Conservation (phyloP, 768 basidiomycete species). For the Lactifluus piperatus region DNA sequence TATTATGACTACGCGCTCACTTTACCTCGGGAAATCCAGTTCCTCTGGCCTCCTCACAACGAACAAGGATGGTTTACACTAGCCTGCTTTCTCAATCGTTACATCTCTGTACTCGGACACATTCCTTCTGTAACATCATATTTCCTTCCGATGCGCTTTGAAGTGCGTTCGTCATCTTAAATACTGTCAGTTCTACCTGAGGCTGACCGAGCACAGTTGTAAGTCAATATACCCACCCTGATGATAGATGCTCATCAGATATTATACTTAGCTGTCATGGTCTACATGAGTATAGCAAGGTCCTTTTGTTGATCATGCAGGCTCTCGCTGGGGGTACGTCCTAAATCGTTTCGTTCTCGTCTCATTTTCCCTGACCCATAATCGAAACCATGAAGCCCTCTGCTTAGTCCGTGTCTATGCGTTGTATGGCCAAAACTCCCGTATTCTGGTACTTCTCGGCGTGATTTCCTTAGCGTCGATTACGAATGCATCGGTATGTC, state of each 20-base stretch:
- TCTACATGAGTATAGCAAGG: neutral
- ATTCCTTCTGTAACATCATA: conserved; percentile 22
- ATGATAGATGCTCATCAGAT: neutral
- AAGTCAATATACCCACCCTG: neutral
- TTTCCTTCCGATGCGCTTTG: neutral
- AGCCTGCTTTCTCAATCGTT: conserved; percentile 44
- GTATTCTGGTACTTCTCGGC: no score
- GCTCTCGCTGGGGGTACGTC: neutral
- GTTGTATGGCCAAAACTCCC: no score
- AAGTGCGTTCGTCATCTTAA: neutral
- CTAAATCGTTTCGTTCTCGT: neutral
- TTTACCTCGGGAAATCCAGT: conserved; percentile 30
- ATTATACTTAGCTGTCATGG: neutral
- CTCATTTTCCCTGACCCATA: neutral
- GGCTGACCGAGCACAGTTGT: neutral
- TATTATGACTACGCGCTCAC: conserved; percentile 28
- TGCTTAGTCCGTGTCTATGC: no score
- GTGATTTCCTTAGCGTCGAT: no score
- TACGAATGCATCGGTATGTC: no score
- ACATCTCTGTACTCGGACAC: conserved; percentile 35
- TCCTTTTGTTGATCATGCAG: neutral
- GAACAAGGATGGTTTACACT: conserved; percentile 32
- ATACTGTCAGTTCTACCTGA: neutral
- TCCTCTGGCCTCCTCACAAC: conserved; percentile 33
- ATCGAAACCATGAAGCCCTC: no score